Evolutionary conservation across 495 filamentous ascomycete genomes (phyloP).

Genomic region (Aspergillus funiculosus): DNA sequence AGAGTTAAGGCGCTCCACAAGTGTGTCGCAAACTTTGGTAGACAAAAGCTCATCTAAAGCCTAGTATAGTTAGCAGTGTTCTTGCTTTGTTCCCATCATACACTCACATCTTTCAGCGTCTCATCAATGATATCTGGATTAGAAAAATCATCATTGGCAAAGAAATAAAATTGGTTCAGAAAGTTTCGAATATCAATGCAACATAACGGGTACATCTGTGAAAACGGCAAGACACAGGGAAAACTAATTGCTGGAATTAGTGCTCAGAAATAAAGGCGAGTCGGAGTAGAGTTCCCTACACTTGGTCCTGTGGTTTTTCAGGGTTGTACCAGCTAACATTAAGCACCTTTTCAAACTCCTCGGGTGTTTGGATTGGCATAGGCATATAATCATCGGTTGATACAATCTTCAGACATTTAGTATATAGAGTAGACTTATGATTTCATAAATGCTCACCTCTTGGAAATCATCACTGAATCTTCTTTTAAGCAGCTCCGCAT

Average conservation of each 20-base stretch:
- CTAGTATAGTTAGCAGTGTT: slow-evolving; percentile 28
- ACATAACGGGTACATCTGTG: slow-evolving; percentile 96
- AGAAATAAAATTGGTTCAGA: slow-evolving; percentile 92
- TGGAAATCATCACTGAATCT: slow-evolving; percentile 90
- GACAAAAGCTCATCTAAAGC: slow-evolving; percentile 87
- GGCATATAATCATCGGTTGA: slow-evolving; percentile 99
- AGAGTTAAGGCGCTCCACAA: slow-evolving; percentile 82
- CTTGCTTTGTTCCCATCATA: not conserved
- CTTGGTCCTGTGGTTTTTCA: slow-evolving; percentile 70
- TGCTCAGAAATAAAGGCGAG: not conserved
- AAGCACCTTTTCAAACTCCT: slow-evolving; percentile 92
- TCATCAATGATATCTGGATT: slow-evolving; percentile 82
- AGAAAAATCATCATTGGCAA: slow-evolving; percentile 89
- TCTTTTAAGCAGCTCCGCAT: slow-evolving; percentile 83
- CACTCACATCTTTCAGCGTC: slow-evolving; percentile 66
- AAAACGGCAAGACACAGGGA: slow-evolving; percentile 90
- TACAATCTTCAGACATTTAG: slow-evolving; percentile 59
- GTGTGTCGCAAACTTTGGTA: slow-evolving; percentile 78
- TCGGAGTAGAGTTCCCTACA: slow-evolving; percentile 44
- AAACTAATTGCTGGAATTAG: slow-evolving; percentile 50
- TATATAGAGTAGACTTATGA: not conserved
- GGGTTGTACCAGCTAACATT: slow-evolving; percentile 90
- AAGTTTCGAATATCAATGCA: slow-evolving; percentile 98
- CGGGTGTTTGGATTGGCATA: slow-evolving; percentile 84
- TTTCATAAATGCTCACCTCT: slow-evolving; percentile 50